These are phyloP conservation scores for Backusella liffmaniae DNA, from an alignment of 192 early-diverging fungal genomes.

Conservation along the genomic window DNA sequence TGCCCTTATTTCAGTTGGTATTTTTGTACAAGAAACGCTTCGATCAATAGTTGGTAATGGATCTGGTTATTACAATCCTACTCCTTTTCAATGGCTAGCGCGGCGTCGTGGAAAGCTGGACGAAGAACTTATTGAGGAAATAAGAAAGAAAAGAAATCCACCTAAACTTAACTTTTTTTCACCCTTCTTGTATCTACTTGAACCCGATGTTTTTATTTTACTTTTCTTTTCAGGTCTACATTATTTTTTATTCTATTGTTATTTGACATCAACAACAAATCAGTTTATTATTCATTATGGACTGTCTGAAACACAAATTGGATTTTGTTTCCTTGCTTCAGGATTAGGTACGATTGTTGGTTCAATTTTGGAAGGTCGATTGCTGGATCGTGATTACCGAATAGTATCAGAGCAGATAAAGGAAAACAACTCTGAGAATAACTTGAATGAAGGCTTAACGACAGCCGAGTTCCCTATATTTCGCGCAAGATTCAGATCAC, in stretches of 20 bases:
- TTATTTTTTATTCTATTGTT: not conserved
- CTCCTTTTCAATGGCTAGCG: conserved; percentile 15
- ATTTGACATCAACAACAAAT: not conserved
- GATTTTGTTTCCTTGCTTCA: not conserved
- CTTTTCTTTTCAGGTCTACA: not conserved
- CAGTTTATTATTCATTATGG: not conserved
- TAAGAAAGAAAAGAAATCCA: not conserved
- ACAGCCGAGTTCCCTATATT: conserved; percentile 8
- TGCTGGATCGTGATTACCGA: not conserved
- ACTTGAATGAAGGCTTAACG: not conserved
- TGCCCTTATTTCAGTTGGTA: not conserved
- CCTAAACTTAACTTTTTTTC: not conserved
- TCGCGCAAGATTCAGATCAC: conserved; percentile 18
- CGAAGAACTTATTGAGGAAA: not conserved
- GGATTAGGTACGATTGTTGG: conserved; percentile 14
- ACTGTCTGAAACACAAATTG: not conserved
- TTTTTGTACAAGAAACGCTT: conserved; percentile 30
- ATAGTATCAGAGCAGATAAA: not conserved
- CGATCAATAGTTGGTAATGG: conserved; percentile 27
- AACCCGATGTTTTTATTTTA: not conserved
- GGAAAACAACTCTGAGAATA: not conserved
- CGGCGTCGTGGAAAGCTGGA: not conserved
- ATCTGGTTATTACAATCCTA: conserved; percentile 25
- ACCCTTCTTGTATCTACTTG: not conserved
- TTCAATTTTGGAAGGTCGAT: not conserved